Evolutionary conservation across 768 basidiomycete genomes (phyloP), one percentile per base, ranked within the genome.

Genomic region (Mycena haematopus): DNA sequence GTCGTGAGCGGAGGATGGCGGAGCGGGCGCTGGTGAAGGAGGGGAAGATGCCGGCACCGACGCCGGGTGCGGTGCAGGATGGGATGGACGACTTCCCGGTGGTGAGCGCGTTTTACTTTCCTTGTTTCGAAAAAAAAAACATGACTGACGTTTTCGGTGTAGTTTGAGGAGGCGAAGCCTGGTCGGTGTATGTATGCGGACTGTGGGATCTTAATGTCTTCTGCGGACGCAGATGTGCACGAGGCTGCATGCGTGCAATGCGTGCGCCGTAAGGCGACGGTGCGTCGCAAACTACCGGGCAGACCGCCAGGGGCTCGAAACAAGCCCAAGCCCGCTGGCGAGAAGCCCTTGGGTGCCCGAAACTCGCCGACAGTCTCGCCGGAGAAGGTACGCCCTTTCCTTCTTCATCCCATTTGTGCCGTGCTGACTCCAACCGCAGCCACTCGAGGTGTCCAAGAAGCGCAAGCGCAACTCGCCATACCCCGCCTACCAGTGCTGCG

Each of bases 401-500:
- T 46, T 22, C 29, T 45, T 47, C 35, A 21, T 38, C n/a, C n/a
- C 46, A 27, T 38, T 47, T 25, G 35, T 22, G 11, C 22, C 6
- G n/a, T 45, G 40, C 44, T 49, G 21, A 52, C 31, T 44, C n/a
- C 10, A 6, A 4, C 17, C 19, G 7, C 51, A 75, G 73, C 60
- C 69, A 27, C 58, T 59, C 54, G 69, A 68, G 21, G 62, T 70
- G 6, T 62, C 74, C 19, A 49, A 27, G 44, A 69, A 63, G 50
- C 68, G 56, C 55, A 69, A 69, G 35, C 63, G 66, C 10, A 4
- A 46, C 0, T 60, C 68, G 14, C 73, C 74, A 0, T 82, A 78
- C 56, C 72, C 77, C 3, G 70, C 77, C 51, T 81, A 75, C 62
- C 71, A 75, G 55, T 74, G 69, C 50, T 67, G 73, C 47, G 65